Evolutionary conservation across 495 filamentous ascomycete species (phyloP).

Genomic region (Xylaria grammica): DNA sequence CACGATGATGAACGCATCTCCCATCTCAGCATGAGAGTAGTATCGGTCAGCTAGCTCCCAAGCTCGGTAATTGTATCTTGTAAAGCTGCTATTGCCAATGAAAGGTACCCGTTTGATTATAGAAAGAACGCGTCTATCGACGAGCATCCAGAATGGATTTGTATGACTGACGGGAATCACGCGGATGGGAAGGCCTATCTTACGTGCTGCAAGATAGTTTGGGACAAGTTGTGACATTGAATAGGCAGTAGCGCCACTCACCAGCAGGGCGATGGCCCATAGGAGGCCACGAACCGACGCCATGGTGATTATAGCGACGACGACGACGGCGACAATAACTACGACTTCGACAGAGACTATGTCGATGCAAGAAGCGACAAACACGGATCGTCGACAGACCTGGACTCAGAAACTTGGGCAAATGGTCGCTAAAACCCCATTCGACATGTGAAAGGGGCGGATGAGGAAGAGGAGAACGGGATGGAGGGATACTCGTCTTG

Average conservation of each 20-base stretch:
- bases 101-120: constrained; percentile 28
- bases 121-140: constrained; percentile 33
- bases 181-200: constrained; percentile 44
- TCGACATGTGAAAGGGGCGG: too few species aligned
- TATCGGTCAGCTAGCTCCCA: constrained; percentile 46
- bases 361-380: not conserved
- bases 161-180: constrained; percentile 40
- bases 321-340: not conserved
- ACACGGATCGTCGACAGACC: too few species aligned
- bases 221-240: constrained; percentile 3
- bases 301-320: not conserved
- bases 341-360: not conserved
- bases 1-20: constrained; percentile 49
- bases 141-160: constrained; percentile 37
- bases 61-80: constrained; percentile 39
- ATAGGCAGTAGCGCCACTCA: not conserved
- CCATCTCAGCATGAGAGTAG: constrained; percentile 45
- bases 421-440: too few species aligned
- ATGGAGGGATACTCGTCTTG: not conserved
- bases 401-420: too few species aligned
- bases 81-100: constrained; percentile 38
- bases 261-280: constrained; percentile 5
- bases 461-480: too few species aligned
- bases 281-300: constrained; percentile 3
- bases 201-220: constrained; percentile 36